Percentiles rank a stretch among this genome's conserved stretches.
These are phyloP conservation scores for Epichloe amarillans DNA, from an alignment of 2,329 filamentous ascomycete species.

Conservation along the genomic window DNA sequence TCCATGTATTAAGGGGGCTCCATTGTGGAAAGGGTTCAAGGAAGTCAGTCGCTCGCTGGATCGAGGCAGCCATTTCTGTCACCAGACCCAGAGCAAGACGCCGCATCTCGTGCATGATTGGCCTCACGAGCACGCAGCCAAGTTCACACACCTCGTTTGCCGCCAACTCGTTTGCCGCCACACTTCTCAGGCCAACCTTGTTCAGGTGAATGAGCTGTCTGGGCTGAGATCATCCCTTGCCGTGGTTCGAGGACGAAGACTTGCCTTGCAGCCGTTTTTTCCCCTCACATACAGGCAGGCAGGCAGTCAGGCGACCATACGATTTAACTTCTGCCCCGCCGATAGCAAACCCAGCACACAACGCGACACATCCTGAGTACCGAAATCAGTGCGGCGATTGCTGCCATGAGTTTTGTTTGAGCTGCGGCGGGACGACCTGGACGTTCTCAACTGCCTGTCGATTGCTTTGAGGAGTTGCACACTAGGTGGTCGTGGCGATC, in stretches of 20 bases:
- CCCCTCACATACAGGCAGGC: too few species aligned
- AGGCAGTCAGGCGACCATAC: not conserved
- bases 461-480: too few species aligned
- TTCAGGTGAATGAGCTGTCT: not conserved
- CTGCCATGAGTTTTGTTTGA: not conserved
- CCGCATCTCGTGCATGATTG: not conserved
- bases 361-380: not conserved
- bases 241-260: not conserved
- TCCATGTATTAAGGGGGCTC: not conserved
- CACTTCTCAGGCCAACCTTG: not conserved
- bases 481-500: not conserved
- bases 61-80: not conserved
- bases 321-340: not conserved
- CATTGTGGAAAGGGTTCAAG: not conserved
- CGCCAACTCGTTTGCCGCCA: not conserved
- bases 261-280: too few species aligned
- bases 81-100: not conserved
- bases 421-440: not conserved
- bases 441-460: not conserved
- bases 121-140: slow-evolving; percentile 2
- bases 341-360: not conserved
- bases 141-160: not conserved
- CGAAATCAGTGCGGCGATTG: not conserved
- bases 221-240: too few species aligned
- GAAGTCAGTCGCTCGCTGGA: not conserved